These are phyloP conservation scores for Mortierella antarctica DNA, from an alignment of 192 early-diverging fungal genomes.

Conservation along the genomic window DNA sequence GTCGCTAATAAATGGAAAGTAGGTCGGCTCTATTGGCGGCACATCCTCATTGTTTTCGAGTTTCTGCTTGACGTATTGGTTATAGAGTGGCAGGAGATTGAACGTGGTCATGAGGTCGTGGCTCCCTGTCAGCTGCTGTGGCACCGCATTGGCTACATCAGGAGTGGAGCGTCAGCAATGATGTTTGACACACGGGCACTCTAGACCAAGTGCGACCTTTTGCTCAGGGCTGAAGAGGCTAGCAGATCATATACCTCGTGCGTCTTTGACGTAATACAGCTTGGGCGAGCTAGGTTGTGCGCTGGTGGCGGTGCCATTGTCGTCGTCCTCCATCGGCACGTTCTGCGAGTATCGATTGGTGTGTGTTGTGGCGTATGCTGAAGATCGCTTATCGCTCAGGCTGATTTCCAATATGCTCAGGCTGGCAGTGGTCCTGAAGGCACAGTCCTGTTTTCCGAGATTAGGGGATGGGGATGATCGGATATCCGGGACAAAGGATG, in stretches of 20 bases:
- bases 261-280: slow-evolving; percentile 49
- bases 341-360: not conserved
- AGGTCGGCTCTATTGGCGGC: slow-evolving; percentile 43
- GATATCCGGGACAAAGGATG: no score
- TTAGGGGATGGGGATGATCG: no score
- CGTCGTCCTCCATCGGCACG: slow-evolving; percentile 30
- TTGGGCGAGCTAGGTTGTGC: slow-evolving; percentile 20
- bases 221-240: not conserved
- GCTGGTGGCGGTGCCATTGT: slow-evolving; percentile 16
- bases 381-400: no score
- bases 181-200: not conserved
- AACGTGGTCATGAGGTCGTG: slow-evolving; percentile 53
- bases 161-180: not conserved
- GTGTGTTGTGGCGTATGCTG: not conserved
- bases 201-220: not conserved
- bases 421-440: no score
- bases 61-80: slow-evolving; percentile 46
- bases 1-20: slow-evolving; percentile 45
- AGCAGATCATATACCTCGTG: slow-evolving; percentile 29
- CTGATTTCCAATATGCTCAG: no score
- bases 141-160: slow-evolving; percentile 23
- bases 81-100: slow-evolving; percentile 47
- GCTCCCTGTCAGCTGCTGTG: slow-evolving; percentile 38
- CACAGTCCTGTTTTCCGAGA: no score
- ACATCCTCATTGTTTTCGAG: slow-evolving; percentile 28